phyloP scores from a whole-genome alignment of 257 asterid species.

The Perilla frutescens region DNA sequence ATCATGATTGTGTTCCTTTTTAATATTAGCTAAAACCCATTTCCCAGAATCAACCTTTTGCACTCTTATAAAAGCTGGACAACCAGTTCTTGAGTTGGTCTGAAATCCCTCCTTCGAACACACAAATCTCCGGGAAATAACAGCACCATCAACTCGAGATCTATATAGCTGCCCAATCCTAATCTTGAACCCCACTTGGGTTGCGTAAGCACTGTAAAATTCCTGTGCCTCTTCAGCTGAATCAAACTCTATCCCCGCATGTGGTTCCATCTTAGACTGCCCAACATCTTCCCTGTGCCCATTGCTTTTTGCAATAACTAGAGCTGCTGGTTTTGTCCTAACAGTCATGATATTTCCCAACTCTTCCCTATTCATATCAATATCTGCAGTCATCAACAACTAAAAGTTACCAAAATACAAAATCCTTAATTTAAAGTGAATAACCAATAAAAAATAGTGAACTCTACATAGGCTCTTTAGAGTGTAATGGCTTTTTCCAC shows the following conservation, averaged over 20 bases:
- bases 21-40: slow-evolving; percentile 82
- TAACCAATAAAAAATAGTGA: not conserved
- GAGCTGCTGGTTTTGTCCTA: slow-evolving; percentile 62
- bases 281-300: slow-evolving; percentile 61
- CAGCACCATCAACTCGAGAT: slow-evolving; percentile 86
- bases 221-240: slow-evolving; percentile 93
- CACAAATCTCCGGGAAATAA: slow-evolving; percentile 83
- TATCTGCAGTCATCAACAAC: slow-evolving; percentile 45
- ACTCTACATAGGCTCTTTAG: not conserved
- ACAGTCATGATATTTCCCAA: slow-evolving; percentile 64
- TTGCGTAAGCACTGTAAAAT: slow-evolving; percentile 69
- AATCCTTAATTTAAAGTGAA: not conserved
- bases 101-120: slow-evolving; percentile 97
- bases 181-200: slow-evolving; percentile 79
- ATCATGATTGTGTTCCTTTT: slow-evolving; percentile 88
- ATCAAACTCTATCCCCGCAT: slow-evolving; percentile 80
- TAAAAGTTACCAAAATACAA: slow-evolving; percentile 5
- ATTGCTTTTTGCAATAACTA: slow-evolving; percentile 49
- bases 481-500: not conserved
- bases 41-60: slow-evolving; percentile 86
- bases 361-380: slow-evolving; percentile 77
- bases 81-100: slow-evolving; percentile 86
- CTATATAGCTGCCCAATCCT: slow-evolving; percentile 94
- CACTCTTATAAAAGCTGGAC: slow-evolving; percentile 89
- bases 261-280: slow-evolving; percentile 71